These are phyloP conservation scores for Colletotrichum tabaci DNA, from an alignment of 2,329 filamentous ascomycete species.

Conservation along the genomic window DNA sequence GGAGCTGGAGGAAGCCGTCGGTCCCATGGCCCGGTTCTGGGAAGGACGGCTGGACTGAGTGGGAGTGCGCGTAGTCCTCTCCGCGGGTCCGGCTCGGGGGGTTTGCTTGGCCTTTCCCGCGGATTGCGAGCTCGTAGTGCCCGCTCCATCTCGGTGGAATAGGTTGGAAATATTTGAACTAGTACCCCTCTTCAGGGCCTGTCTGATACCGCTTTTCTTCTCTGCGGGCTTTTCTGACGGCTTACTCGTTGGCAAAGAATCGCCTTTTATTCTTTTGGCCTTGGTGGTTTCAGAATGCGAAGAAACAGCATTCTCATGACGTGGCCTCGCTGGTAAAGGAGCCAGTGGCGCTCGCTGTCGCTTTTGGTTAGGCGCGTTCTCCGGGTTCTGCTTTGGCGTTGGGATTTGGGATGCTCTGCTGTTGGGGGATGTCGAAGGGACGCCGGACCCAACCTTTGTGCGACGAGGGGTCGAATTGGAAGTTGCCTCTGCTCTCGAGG, in stretches of 20 bases:
- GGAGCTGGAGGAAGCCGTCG: conserved; percentile 39
- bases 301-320: conserved; percentile 43
- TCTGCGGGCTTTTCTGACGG: conserved; percentile 51
- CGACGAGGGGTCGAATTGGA: conserved; percentile 24
- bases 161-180: conserved; percentile 63
- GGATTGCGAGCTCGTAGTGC: conserved; percentile 24
- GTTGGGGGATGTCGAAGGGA: conserved; percentile 20
- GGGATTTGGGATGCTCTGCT: conserved; percentile 44
- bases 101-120: conserved; percentile 45
- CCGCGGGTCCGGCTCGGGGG: conserved; percentile 38
- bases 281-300: conserved; percentile 46
- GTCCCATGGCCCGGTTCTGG: conserved; percentile 37
- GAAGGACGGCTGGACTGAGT: conserved; percentile 23
- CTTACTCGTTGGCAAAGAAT: conserved; percentile 45
- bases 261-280: conserved; percentile 50
- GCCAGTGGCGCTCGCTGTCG: conserved; percentile 56
- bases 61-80: conserved; percentile 24
- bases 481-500: conserved; percentile 3
- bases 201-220: conserved; percentile 64
- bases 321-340: conserved; percentile 41
- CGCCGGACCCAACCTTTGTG: conserved; percentile 19
- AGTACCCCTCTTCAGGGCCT: conserved; percentile 66
- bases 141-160: conserved; percentile 62
- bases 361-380: conserved; percentile 64
- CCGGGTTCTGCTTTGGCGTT: conserved; percentile 46